Evolutionary conservation across 768 basidiomycete species (phyloP).

Genomic region (Pulveroboletus sp.): DNA sequence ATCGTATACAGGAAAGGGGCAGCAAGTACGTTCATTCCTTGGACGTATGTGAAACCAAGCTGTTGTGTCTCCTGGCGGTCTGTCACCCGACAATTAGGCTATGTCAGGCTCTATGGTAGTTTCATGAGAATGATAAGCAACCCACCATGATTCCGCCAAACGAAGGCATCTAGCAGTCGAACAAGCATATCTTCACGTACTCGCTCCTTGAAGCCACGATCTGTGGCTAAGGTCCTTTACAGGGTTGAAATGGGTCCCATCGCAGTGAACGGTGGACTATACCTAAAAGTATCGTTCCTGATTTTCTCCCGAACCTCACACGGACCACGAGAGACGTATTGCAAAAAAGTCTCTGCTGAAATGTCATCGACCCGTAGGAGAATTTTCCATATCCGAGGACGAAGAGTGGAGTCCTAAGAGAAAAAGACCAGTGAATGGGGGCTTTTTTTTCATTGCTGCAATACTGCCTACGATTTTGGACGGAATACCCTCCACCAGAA

Average conservation of each 20-base stretch:
- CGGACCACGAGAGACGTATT: slow-evolving; percentile 78
- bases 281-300: slow-evolving; percentile 95
- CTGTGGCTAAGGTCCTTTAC: slow-evolving; percentile 80
- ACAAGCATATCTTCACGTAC: slow-evolving; percentile 97
- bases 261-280: slow-evolving; percentile 3
- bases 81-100: slow-evolving; percentile 24
- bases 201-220: slow-evolving; percentile 94
- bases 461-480: slow-evolving; percentile 57
- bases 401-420: slow-evolving; percentile 70
- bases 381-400: slow-evolving; percentile 93
- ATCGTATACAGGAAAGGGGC: slow-evolving; percentile 97
- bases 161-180: slow-evolving; percentile 94
- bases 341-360: slow-evolving; percentile 67
- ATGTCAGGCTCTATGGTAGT: background rate
- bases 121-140: background rate
- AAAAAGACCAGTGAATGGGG: slow-evolving; percentile 1
- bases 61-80: slow-evolving; percentile 76
- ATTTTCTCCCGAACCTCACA: slow-evolving; percentile 90
- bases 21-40: slow-evolving; percentile 98
- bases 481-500: slow-evolving; percentile 88
- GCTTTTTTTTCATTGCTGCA: background rate
- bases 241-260: background rate
- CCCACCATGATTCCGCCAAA: slow-evolving; percentile 89
- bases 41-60: slow-evolving; percentile 91
- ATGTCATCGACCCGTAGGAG: slow-evolving; percentile 77